Evolutionary conservation across 257 asterid species (phyloP).

Genomic region (Nyctanthes arbortristis): DNA sequence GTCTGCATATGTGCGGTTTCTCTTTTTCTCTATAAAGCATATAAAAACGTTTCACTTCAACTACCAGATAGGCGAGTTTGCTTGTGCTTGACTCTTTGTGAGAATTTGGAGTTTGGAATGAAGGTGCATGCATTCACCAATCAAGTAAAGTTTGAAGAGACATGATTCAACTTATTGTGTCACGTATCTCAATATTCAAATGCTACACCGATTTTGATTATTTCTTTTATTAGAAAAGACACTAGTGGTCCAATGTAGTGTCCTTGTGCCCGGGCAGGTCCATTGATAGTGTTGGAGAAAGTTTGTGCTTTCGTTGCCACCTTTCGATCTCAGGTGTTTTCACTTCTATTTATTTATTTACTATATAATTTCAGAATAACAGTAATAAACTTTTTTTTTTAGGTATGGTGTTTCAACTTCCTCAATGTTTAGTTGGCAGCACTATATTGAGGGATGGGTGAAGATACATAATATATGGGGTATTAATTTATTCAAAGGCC

Average conservation of each 20-base stretch:
- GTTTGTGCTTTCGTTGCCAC: constrained; percentile 21
- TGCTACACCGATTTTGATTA: not conserved
- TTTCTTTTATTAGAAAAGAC: constrained; percentile 25
- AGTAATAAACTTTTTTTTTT: not conserved
- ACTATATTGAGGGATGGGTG: not conserved
- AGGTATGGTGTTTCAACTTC: too few relatives aligned
- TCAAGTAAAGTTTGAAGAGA: not conserved
- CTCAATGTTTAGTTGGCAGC: not conserved
- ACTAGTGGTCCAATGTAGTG: constrained; percentile 27
- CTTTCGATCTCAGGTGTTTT: not conserved
- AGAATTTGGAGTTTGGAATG: not conserved
- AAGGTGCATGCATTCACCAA: constrained; percentile 18
- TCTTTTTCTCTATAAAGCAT: not conserved
- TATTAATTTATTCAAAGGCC: not conserved
- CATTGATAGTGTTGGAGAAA: constrained; percentile 28
- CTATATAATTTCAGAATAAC: not conserved
- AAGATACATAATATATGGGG: not conserved
- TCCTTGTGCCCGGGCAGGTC: constrained; percentile 21
- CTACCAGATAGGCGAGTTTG: constrained; percentile 14
- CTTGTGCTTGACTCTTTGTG: not conserved
- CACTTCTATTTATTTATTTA: not conserved
- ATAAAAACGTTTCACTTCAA: not conserved
- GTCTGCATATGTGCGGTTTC: not conserved
- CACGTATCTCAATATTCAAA: constrained; percentile 7
- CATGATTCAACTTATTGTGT: too few relatives aligned